Evolutionary conservation across 148 eudicot species (phyloP).

Genomic region (Camellia lanceoleosa): DNA sequence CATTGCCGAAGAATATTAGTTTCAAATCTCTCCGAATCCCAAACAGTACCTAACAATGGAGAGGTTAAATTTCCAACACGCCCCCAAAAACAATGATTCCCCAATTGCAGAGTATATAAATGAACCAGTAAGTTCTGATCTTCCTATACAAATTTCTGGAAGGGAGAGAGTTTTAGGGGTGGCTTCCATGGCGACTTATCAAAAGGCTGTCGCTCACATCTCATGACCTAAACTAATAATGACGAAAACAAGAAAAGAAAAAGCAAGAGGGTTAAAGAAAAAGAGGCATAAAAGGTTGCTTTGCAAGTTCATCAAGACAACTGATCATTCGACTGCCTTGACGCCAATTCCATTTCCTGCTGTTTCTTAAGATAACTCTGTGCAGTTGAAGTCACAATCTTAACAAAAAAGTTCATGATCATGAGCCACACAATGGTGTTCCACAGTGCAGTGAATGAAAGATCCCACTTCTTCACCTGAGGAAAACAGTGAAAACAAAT

Average conservation of each 20-base stretch:
- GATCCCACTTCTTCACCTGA: constrained; percentile 25
- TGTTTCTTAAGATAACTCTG: constrained; percentile 24
- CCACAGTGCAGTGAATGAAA: constrained; percentile 24
- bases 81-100: background rate
- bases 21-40: background rate
- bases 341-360: constrained; percentile 21
- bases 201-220: background rate
- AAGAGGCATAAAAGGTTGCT: background rate
- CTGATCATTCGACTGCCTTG: constrained; percentile 6
- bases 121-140: constrained; percentile 10
- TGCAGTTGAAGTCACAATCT: constrained; percentile 25
- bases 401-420: constrained; percentile 22
- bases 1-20: constrained; percentile 14
- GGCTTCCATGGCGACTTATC: background rate
- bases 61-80: background rate
- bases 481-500: background rate
- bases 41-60: background rate
- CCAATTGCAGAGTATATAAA: background rate
- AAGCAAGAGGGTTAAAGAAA: background rate
- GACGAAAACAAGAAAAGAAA: background rate
- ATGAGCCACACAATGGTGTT: constrained; percentile 27
- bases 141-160: constrained; percentile 9
- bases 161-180: background rate
- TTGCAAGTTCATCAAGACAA: constrained; percentile 8
- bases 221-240: constrained; percentile 10